Base-by-base conservation (phyloP, 257 asterid species). In the Solanum appendiculatum region DNA sequence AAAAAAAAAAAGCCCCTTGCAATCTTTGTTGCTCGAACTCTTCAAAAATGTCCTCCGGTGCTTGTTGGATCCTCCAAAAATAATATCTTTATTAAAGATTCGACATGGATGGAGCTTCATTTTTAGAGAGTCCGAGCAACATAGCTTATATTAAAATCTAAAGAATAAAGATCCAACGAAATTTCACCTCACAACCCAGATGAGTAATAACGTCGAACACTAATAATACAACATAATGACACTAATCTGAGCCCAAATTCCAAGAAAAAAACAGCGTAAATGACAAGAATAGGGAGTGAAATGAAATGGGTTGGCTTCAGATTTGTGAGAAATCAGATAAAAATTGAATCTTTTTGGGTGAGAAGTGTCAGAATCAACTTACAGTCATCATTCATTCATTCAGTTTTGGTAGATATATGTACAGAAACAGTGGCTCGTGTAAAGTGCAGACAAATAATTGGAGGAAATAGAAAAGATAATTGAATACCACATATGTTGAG, bases 191-290 rank as follows among this genome's bases (percentile, higher is more conserved):
- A 69, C 31, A 88, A 72, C 87, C 88, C 87, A 75, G 82, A 20
- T 54, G 82, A 89, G 44, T 54, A 54, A 54, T 54, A 81, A 93
- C 95, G 92, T 90, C 86, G 90, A 58, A 84, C 83, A 88, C 86
- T 85, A 78, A 16, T 69, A 88, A 85, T 77, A 82, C 87, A 83
- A 88, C 91, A 56, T 42, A 51, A 63, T 54, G n/a, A 75, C 70
- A 86, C 89, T 36, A 48, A 66, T 54, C 40, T 88, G 75, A 86
- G 86, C 86, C 6, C 58, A 73, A 86, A 63, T 74, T 85, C 82
- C 51, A 1, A 69, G 25, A 68, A 15, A 68, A 66, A 15, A 80
- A 86, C 48, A 82, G 16, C 54, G 74, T 44, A 27, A 86, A 80
- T 36, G 74, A 78, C 85, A 13, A 77, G 54, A 78, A 63, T 54